Base-by-base conservation (phyloP, 192 early-diverging fungal species). In the Borealophlyctis nickersoniae region DNA sequence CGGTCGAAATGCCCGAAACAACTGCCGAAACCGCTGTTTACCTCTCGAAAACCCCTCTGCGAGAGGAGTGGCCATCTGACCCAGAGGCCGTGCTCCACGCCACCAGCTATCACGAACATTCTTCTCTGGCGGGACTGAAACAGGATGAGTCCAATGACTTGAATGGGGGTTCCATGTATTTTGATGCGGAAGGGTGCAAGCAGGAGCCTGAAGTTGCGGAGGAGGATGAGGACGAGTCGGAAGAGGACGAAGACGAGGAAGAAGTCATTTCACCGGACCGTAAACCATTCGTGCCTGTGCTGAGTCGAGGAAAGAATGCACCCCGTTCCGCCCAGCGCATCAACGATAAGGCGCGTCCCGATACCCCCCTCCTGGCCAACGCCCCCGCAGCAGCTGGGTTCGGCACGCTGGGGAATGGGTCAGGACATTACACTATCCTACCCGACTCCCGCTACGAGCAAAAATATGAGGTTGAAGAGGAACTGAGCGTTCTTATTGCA, bases 401-500 rank as follows among this genome's bases (percentile, higher is more conserved):
- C 22, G 62, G 51, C 49, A 14, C 32, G 2, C 29, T 45, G 4
- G 34, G 35, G 13, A 19, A 7, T 9, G 58, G 52, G n/a, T n/a
- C 30, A 58, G 3, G 1, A 11, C 24, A 22, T 30, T 19, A 62
- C 60, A 30, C 50, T 13, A 19, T 16, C 24, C 39, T 34, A 27
- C 39, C 62, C 2, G 32, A 13, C 53, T 54, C 59, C 22, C 56
- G 66, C 2, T 69, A 69, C 34, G 52, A 73, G 19, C 80, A 82
- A 63, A 65, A 69, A 24, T 68, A 76, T 29, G 70, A 71, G 36
- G 60, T 82, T 29, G 75, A 82, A 52, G 80, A 82, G 34, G 80
- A 82, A 13, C 35, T 78, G 19, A 58, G 62, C 27, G 74, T 90
- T 39, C 60, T 66, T 23, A 79, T 90, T 39, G 71, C 70, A 23